Evolutionary conservation across 2,329 filamentous ascomycete species (phyloP).

Genomic region (Colletotrichum eremochloae): DNA sequence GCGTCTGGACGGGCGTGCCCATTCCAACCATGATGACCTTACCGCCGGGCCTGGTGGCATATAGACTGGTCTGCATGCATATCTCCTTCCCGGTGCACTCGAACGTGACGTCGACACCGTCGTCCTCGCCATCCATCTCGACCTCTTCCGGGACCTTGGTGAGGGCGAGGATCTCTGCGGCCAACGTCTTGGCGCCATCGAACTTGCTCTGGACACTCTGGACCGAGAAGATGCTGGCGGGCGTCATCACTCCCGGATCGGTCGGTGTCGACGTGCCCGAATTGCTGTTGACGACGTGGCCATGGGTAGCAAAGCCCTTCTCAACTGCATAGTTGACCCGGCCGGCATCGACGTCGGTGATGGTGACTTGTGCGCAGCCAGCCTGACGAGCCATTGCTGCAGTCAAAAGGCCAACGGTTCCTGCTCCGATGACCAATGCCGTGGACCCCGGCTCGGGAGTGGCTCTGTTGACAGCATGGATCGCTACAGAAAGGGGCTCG

Average conservation of each 20-base stretch:
- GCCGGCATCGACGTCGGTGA: slow-evolving; percentile 71
- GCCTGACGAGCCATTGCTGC: slow-evolving; percentile 73
- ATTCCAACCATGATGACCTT: slow-evolving; percentile 84
- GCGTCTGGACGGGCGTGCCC: slow-evolving; percentile 81
- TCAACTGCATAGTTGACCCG: slow-evolving; percentile 72
- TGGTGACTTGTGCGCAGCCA: slow-evolving; percentile 70
- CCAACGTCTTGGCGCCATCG: slow-evolving; percentile 63
- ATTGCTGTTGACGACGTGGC: slow-evolving; percentile 62
- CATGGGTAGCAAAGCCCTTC: slow-evolving; percentile 71
- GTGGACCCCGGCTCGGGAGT: slow-evolving; percentile 65
- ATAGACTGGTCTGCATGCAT: slow-evolving; percentile 82
- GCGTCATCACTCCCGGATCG: slow-evolving; percentile 57
- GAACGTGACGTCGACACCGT: slow-evolving; percentile 77
- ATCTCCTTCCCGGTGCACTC: slow-evolving; percentile 83
- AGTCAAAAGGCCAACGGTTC: slow-evolving; percentile 73
- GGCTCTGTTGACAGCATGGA: slow-evolving; percentile 72
- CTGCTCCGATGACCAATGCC: slow-evolving; percentile 74
- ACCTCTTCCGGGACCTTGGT: slow-evolving; percentile 49
- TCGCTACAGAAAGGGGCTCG: slow-evolving; percentile 72
- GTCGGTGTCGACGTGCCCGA: slow-evolving; percentile 64
- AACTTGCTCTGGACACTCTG: slow-evolving; percentile 64
- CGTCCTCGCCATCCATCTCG: slow-evolving; percentile 64
- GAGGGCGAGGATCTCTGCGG: slow-evolving; percentile 62
- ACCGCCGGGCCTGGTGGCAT: slow-evolving; percentile 77
- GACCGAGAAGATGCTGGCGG: slow-evolving; percentile 59